Percentiles rank a stretch among this genome's conserved stretches.
Evolutionary conservation across 73 alveolate species (phyloP).

Genomic region (Paramecium caudatum): DNA sequence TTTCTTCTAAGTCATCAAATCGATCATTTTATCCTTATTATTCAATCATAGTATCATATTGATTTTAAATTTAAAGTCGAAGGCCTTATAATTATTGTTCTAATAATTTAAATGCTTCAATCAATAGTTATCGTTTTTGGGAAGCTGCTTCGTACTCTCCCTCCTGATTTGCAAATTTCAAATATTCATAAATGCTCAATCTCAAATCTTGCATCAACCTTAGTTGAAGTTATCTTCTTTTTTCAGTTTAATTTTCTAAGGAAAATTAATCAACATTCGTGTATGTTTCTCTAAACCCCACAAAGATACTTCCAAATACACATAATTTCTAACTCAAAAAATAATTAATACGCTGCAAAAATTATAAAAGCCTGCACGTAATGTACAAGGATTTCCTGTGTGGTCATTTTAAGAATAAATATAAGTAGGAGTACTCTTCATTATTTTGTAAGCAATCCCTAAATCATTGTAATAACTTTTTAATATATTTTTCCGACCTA

Average conservation of each 20-base stretch:
- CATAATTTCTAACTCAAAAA: conserved; percentile 6
- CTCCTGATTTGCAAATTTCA: not conserved
- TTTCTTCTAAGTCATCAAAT: conserved; percentile 17
- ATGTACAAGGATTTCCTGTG: not conserved
- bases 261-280: not conserved
- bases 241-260: not conserved
- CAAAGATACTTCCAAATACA: not conserved
- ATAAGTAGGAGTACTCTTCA: not conserved
- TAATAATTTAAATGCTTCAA: not conserved
- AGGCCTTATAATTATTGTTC: not conserved
- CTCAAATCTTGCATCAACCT: not conserved
- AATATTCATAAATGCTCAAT: not conserved
- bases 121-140: not conserved
- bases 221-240: not conserved
- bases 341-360: not conserved
- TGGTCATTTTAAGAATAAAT: not conserved
- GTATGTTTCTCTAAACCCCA: conserved; percentile 43
- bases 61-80: not conserved
- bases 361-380: not conserved
- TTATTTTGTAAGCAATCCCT: not conserved
- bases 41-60: not conserved
- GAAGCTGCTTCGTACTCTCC: not conserved
- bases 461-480: conserved; percentile 7
- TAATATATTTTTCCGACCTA: not conserved
- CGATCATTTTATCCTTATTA: not conserved